Conservation (phyloP, 2,329 filamentous ascomycete species). For the Talaromyces albobiverticillius region DNA sequence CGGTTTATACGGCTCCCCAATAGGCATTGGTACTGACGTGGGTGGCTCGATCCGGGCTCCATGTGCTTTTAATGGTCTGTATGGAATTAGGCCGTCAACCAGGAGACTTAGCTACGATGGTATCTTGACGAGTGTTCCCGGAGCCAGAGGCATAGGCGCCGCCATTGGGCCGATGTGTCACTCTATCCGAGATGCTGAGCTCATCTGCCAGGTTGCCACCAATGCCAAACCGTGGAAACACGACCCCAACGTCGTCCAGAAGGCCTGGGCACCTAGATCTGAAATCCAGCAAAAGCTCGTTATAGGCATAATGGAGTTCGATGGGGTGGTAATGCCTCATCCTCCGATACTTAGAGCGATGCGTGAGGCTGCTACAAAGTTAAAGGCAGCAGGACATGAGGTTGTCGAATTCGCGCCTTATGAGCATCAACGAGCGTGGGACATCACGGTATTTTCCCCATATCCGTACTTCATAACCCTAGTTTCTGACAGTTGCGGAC, state of each 20-base stretch:
- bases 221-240: slow-evolving; percentile 25
- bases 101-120: not conserved
- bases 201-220: slow-evolving; percentile 24
- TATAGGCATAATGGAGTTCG: slow-evolving; percentile 1
- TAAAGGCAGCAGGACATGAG: not conserved
- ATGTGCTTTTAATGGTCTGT: slow-evolving; percentile 31
- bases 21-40: slow-evolving; percentile 32
- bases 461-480: not conserved
- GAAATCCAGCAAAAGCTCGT: not conserved
- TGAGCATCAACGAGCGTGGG: not conserved
- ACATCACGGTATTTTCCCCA: not conserved
- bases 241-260: slow-evolving; percentile 32
- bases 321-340: slow-evolving; percentile 7
- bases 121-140: not conserved
- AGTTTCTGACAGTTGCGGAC: not conserved
- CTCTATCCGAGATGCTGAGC: slow-evolving; percentile 23
- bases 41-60: slow-evolving; percentile 32
- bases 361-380: not conserved
- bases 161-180: slow-evolving; percentile 26
- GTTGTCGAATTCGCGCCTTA: not conserved
- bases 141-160: slow-evolving; percentile 36
- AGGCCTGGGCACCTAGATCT: slow-evolving; percentile 28
- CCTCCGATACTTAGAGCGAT: not conserved
- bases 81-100: slow-evolving; percentile 31
- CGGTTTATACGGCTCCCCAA: slow-evolving; percentile 29